phyloP scores from a whole-genome alignment of 768 basidiomycete species.

The Suillus alpinus region DNA sequence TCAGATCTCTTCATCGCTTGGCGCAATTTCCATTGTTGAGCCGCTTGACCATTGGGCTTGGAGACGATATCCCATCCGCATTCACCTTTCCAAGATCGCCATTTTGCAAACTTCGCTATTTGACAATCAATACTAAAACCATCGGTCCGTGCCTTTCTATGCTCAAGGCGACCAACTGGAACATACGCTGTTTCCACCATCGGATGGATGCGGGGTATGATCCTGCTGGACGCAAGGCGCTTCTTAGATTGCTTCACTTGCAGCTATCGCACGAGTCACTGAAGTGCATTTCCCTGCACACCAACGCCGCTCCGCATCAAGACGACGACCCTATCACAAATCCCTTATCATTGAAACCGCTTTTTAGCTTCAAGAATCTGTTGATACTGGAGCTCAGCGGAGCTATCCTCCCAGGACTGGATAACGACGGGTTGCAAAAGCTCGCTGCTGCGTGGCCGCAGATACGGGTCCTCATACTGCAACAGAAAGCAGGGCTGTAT shows the following conservation, averaged over 20 bases:
- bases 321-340: conserved; percentile 25
- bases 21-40: conserved; percentile 1
- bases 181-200: conserved; percentile 6
- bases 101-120: conserved; percentile 1
- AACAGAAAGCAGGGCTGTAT: background rate
- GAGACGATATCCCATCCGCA: background rate
- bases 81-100: background rate
- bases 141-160: background rate
- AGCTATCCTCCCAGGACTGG: conserved; percentile 10
- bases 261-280: background rate
- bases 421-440: conserved; percentile 22
- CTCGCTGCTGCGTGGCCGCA: conserved; percentile 26
- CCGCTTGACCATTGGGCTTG: background rate
- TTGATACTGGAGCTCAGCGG: conserved; percentile 22
- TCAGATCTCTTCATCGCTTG: background rate
- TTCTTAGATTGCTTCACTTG: background rate
- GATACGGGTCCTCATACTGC: conserved; percentile 25
- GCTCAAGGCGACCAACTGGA: conserved; percentile 2
- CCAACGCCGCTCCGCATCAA: background rate
- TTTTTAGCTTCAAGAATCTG: conserved; percentile 21
- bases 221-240: background rate
- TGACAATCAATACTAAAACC: conserved; percentile 1
- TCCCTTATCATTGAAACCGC: conserved; percentile 20
- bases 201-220: conserved; percentile 4
- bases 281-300: conserved; percentile 1